Conservation (phyloP, 495 filamentous ascomycete genomes). For the Evernia prunastri region DNA sequence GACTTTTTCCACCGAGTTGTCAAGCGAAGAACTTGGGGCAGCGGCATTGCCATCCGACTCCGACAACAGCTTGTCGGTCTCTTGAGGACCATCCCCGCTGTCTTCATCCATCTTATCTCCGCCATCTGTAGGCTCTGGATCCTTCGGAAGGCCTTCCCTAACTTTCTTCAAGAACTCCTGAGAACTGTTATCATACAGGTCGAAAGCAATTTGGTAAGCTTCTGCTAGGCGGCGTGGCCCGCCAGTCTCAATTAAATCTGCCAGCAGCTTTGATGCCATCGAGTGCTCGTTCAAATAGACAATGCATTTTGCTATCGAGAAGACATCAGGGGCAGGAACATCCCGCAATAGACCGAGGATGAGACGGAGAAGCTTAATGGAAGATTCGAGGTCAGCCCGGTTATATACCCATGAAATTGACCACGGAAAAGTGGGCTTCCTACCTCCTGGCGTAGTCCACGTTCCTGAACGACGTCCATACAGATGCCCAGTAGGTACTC, state of each 20-base stretch:
- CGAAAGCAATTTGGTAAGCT: constrained; percentile 96
- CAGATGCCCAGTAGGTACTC: constrained; percentile 94
- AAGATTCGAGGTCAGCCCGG: constrained; percentile 30
- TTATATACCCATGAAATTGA: constrained; percentile 13
- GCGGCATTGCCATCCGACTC: constrained; percentile 33
- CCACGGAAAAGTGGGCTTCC: constrained; percentile 23
- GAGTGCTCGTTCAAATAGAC: constrained; percentile 91
- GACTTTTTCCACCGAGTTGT: constrained; percentile 41
- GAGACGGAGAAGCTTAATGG: constrained; percentile 65
- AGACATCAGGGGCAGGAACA: constrained; percentile 87
- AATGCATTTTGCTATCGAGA: constrained; percentile 96
- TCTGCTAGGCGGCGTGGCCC: constrained; percentile 71
- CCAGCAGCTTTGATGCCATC: constrained; percentile 82
- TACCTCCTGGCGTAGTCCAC: constrained; percentile 73
- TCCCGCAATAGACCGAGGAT: constrained; percentile 85
- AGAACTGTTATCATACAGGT: constrained; percentile 95
- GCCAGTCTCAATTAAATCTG: constrained; percentile 71
- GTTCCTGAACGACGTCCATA: constrained; percentile 96
- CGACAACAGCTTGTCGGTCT: constrained; percentile 47
- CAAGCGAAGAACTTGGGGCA: constrained; percentile 30
- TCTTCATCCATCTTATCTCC: constrained; percentile 40
- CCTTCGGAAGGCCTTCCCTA: constrained; percentile 63
- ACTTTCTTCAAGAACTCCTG: constrained; percentile 94
- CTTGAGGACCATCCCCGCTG: constrained; percentile 42
- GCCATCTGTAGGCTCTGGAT: constrained; percentile 33